phyloP scores from a whole-genome alignment of 495 filamentous ascomycete species.

The Tuber brumale region DNA sequence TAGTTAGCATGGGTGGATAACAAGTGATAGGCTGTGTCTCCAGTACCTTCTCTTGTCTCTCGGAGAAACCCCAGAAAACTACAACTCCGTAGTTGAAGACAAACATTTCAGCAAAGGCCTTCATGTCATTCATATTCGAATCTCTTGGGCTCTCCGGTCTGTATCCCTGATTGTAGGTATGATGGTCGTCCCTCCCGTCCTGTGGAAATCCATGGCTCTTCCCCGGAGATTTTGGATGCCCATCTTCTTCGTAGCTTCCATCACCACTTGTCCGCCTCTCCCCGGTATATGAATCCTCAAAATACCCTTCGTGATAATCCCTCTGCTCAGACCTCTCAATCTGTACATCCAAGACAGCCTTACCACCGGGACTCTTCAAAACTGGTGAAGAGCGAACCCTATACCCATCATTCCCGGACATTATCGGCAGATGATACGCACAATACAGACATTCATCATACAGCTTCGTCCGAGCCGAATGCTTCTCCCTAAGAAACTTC shows the following conservation, averaged over 20 bases:
- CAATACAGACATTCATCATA: slow-evolving; percentile 98
- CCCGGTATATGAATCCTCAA: slow-evolving; percentile 50
- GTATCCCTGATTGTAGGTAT: slow-evolving; percentile 16
- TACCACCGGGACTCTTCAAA: slow-evolving; percentile 85
- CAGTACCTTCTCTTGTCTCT: slow-evolving; percentile 73
- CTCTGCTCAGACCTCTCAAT: slow-evolving; percentile 88
- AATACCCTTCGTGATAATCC: slow-evolving; percentile 85
- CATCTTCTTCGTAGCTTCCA: slow-evolving; percentile 40
- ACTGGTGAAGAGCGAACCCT: slow-evolving; percentile 81
- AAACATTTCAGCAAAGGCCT: slow-evolving; percentile 87
- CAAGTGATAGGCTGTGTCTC: background rate
- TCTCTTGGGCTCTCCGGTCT: slow-evolving; percentile 39
- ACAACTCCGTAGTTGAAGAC: slow-evolving; percentile 96
- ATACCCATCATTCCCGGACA: slow-evolving; percentile 79
- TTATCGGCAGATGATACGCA: slow-evolving; percentile 84
- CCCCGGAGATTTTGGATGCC: slow-evolving; percentile 21
- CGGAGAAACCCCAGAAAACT: slow-evolving; percentile 98
- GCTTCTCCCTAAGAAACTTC: slow-evolving; percentile 77
- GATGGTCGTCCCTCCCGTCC: slow-evolving; percentile 20
- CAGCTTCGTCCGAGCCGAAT: slow-evolving; percentile 93
- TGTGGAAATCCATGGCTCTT: slow-evolving; percentile 16
- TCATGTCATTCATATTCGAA: slow-evolving; percentile 39
- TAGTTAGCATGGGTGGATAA: slow-evolving; percentile 3
- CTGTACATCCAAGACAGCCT: slow-evolving; percentile 86
- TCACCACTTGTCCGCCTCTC: slow-evolving; percentile 41